Conservation (phyloP, 371 early-diverging fungal genomes). For the Syncephalastrum contaminatum region DNA sequence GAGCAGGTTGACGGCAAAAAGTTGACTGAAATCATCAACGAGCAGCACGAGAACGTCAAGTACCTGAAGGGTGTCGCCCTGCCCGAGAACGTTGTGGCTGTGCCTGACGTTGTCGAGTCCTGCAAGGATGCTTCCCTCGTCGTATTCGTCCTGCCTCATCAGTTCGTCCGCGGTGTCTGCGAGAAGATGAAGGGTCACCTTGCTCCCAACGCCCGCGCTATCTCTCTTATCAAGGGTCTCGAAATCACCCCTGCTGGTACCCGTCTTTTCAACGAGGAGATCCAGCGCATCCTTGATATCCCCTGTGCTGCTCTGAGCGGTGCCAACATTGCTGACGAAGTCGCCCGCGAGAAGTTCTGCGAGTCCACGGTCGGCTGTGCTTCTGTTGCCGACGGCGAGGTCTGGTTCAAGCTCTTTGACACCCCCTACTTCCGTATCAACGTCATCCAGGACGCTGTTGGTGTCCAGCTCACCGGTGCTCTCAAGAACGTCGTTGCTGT, state of each 20-base stretch:
- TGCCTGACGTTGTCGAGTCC: slow-evolving; percentile 76
- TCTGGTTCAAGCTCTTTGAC: slow-evolving; percentile 82
- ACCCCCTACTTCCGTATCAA: slow-evolving; percentile 86
- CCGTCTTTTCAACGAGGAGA: slow-evolving; percentile 83
- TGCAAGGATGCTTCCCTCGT: slow-evolving; percentile 83
- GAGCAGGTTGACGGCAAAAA: slow-evolving; percentile 83
- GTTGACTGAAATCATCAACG: slow-evolving; percentile 96
- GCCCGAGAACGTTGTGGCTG: slow-evolving; percentile 85
- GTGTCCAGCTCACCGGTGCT: slow-evolving; percentile 98
- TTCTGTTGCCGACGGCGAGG: slow-evolving; percentile 65
- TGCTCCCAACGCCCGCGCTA: slow-evolving; percentile 72
- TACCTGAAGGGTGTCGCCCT: slow-evolving; percentile 88
- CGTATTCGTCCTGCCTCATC: slow-evolving; percentile 96
- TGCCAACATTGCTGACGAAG: slow-evolving; percentile 98
- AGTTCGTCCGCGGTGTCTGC: slow-evolving; percentile 87
- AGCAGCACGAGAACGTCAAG: slow-evolving; percentile 92
- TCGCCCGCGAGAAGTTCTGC: slow-evolving; percentile 92
- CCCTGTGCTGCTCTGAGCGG: slow-evolving; percentile 90
- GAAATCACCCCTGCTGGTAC: slow-evolving; percentile 73
- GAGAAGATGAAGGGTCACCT: slow-evolving; percentile 74
- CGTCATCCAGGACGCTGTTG: slow-evolving; percentile 83
- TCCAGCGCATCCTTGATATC: slow-evolving; percentile 75
- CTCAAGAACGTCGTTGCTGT: slow-evolving; percentile 99
- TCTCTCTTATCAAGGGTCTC: slow-evolving; percentile 94
- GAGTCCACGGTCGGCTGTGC: slow-evolving; percentile 94